These are phyloP conservation scores for Austropuccinia psidii DNA, from an alignment of 1,284 basidiomycete species.

Conservation along the genomic window DNA sequence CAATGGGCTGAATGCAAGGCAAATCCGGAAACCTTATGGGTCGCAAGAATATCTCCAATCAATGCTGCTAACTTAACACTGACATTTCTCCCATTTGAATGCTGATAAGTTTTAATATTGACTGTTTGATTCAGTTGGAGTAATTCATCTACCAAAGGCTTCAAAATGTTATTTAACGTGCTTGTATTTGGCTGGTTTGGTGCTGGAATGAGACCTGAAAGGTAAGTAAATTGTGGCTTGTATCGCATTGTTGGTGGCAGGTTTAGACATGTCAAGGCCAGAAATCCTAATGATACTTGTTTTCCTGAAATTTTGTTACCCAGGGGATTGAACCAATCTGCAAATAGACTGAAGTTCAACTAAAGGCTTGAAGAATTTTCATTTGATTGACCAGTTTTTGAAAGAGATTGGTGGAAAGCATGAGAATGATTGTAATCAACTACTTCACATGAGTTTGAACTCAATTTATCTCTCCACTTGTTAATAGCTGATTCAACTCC, in stretches of 20 bases:
- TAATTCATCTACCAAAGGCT: not conserved
- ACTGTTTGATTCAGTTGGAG: not conserved
- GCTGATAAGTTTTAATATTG: not conserved
- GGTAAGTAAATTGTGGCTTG: not conserved
- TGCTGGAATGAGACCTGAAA: not conserved
- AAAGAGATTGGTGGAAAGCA: not conserved
- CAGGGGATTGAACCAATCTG: slow-evolving; percentile 15
- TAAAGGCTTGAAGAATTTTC: not conserved
- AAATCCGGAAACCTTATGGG: slow-evolving; percentile 3
- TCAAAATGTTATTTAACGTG: not conserved
- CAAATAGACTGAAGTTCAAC: not conserved
- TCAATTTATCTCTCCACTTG: not conserved
- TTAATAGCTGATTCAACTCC: not conserved
- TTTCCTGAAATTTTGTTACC: slow-evolving; percentile 21
- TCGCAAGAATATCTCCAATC: slow-evolving; percentile 9
- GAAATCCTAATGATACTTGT: not conserved
- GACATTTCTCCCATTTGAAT: not conserved
- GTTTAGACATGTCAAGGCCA: not conserved
- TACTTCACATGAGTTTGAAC: not conserved
- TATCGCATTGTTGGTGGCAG: not conserved
- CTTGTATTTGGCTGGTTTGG: not conserved
- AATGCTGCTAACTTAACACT: not conserved
- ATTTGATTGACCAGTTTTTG: not conserved
- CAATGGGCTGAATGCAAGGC: not conserved
- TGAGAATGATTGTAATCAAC: not conserved